Conservation (phyloP, 257 asterid species). For the Przewalskia tangutica region DNA sequence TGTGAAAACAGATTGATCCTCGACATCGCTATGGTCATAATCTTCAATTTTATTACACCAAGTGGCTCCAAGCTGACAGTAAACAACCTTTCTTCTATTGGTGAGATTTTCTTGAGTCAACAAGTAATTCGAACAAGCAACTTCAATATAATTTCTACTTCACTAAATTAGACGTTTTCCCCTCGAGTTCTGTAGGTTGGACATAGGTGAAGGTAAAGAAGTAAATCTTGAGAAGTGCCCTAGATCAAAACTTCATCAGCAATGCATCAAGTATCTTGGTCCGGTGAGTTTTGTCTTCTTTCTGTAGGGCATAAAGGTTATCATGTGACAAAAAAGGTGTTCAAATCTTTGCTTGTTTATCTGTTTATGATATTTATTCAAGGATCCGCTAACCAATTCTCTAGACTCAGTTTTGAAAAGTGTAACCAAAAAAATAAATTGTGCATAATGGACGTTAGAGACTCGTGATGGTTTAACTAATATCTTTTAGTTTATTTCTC, state of each 20-base stretch:
- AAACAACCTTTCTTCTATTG: slow-evolving; percentile 84
- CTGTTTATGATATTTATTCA: background rate
- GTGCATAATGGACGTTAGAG: background rate
- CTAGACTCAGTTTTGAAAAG: background rate
- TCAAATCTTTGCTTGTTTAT: background rate
- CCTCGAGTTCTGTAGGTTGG: slow-evolving; percentile 63
- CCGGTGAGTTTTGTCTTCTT: slow-evolving; percentile 41
- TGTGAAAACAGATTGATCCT: slow-evolving; percentile 55
- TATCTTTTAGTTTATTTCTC: background rate
- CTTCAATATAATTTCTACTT: background rate
- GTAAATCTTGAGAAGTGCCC: slow-evolving; percentile 67
- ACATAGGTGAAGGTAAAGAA: slow-evolving; percentile 77
- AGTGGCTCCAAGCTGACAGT: slow-evolving; percentile 75
- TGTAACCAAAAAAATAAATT: background rate
- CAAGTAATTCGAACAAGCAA: background rate
- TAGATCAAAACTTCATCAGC: slow-evolving; percentile 64
- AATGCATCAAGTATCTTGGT: slow-evolving; percentile 85
- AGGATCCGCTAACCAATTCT: background rate
- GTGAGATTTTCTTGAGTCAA: slow-evolving; percentile 24
- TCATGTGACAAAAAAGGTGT: background rate
- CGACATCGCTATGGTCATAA: slow-evolving; percentile 91
- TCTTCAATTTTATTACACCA: slow-evolving; percentile 57
- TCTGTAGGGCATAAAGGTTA: background rate
- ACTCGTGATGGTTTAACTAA: background rate
- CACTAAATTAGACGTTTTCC: background rate